phyloP scores from a whole-genome alignment of 1,139 yeast genomes.

The Yamadazyma diddensiae region DNA sequence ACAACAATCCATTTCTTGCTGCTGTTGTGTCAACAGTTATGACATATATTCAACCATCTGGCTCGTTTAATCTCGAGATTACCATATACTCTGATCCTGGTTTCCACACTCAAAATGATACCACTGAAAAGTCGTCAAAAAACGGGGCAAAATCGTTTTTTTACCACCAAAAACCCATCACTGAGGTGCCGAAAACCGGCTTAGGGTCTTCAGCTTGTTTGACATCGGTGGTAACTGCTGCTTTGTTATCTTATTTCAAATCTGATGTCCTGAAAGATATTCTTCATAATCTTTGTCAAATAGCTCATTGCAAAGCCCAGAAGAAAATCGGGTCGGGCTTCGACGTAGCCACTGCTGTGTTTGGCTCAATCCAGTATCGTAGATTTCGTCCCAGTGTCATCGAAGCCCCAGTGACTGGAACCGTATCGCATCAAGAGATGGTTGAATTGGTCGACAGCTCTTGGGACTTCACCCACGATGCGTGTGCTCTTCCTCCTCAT shows the following conservation, averaged over 20 bases:
- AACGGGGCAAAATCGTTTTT: conserved; percentile 47
- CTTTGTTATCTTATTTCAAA: conserved; percentile 51
- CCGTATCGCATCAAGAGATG: conserved; percentile 18
- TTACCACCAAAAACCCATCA: conserved; percentile 58
- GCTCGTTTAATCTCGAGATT: conserved; percentile 38
- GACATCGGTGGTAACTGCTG: conserved; percentile 76
- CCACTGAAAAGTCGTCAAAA: conserved; percentile 27
- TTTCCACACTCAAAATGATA: conserved; percentile 72
- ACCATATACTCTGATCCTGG: conserved; percentile 83
- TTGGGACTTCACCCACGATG: conserved; percentile 58
- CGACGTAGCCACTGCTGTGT: conserved; percentile 94
- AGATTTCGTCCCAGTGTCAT: conserved; percentile 64
- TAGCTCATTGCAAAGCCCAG: conserved; percentile 92
- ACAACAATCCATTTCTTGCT: conserved; percentile 70
- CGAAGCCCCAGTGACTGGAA: conserved; percentile 28
- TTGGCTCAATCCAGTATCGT: conserved; percentile 79
- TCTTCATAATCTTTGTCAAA: conserved; percentile 81
- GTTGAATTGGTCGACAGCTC: conserved; percentile 40
- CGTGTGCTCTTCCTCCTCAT: conserved; percentile 64
- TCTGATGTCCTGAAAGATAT: conserved; percentile 23
- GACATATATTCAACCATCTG: conserved; percentile 43
- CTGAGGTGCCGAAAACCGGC: conserved; percentile 87
- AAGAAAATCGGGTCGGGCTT: conserved; percentile 95
- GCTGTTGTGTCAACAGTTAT: conserved; percentile 57
- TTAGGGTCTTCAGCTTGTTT: conserved; percentile 95